Evolutionary conservation across 495 filamentous ascomycete genomes (phyloP).

Genomic region (Penicillium canariense): DNA sequence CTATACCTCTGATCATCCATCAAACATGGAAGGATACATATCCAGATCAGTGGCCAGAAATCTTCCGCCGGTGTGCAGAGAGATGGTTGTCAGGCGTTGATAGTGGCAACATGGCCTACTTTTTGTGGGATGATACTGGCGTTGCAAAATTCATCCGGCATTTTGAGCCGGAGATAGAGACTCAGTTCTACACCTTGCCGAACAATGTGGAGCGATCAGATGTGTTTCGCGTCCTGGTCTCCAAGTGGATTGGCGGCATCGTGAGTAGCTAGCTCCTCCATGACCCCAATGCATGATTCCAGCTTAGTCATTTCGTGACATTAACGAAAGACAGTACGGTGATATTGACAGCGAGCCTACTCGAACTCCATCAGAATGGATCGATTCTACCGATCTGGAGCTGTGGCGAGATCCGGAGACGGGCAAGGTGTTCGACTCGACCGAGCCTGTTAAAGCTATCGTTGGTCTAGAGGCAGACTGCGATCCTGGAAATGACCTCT

Average conservation of each 20-base stretch:
- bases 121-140: slow-evolving; percentile 1
- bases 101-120: background rate
- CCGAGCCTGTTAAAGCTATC: background rate
- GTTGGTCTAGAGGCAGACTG: slow-evolving; percentile 2
- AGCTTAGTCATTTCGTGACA: background rate
- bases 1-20: background rate
- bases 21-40: slow-evolving; percentile 4
- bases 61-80: background rate
- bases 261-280: background rate
- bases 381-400: background rate
- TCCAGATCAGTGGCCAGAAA: background rate
- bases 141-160: background rate
- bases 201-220: slow-evolving; percentile 4
- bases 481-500: background rate
- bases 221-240: slow-evolving; percentile 1
- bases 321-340: background rate
- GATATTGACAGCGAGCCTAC: slow-evolving; percentile 3
- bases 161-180: slow-evolving; percentile 2
- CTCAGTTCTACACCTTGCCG: background rate
- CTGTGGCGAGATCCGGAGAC: background rate
- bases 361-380: background rate
- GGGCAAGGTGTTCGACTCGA: background rate
- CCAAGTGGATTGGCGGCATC: slow-evolving; percentile 1
- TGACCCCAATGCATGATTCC: background rate
- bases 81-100: background rate